Percentiles rank a stretch among this genome's conserved stretches.
Conservation (phyloP, 495 filamentous ascomycete species). For the Xylaria flabelliformis region DNA sequence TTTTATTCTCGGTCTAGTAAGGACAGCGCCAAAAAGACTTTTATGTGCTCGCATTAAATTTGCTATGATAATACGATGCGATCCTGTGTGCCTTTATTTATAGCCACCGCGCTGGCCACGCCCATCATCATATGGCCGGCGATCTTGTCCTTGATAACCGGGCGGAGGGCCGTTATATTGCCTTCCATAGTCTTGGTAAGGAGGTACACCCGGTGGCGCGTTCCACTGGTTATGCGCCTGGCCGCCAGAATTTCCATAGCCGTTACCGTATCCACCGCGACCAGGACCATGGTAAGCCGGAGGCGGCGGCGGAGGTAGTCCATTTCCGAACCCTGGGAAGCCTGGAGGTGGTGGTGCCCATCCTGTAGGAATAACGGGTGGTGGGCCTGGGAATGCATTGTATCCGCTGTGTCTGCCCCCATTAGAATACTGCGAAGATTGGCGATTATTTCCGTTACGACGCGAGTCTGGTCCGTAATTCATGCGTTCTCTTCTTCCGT, state of each 20-base stretch:
- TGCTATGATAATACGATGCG: not conserved
- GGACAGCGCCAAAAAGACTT: not conserved
- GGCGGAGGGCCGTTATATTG: conserved; percentile 34
- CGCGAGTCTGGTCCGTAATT: conserved; percentile 51
- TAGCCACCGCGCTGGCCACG: conserved; percentile 32
- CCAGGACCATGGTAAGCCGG: conserved; percentile 38
- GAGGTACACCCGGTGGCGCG: conserved; percentile 28
- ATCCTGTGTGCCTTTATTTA: conserved; percentile 7
- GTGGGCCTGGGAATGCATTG: conserved; percentile 38
- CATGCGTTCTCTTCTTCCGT: conserved; percentile 45
- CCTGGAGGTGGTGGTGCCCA: conserved; percentile 56
- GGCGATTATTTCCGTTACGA: conserved; percentile 29
- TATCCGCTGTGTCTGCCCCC: conserved; percentile 36
- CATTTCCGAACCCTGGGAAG: conserved; percentile 50
- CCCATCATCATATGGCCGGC: conserved; percentile 35
- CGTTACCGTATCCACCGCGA: conserved; percentile 39
- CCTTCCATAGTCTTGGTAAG: conserved; percentile 27
- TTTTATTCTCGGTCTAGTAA: not conserved
- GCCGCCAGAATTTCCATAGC: conserved; percentile 35
- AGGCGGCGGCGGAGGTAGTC: conserved; percentile 55
- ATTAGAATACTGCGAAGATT: conserved; percentile 36
- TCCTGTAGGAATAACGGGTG: conserved; percentile 42
- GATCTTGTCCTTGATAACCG: conserved; percentile 26
- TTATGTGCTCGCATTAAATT: not conserved
- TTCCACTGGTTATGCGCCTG: conserved; percentile 32